Evolutionary conservation across 225 moss, liverwort and hornwort species (phyloP).

Genomic region (Pseudisothecium myosuroides): DNA sequence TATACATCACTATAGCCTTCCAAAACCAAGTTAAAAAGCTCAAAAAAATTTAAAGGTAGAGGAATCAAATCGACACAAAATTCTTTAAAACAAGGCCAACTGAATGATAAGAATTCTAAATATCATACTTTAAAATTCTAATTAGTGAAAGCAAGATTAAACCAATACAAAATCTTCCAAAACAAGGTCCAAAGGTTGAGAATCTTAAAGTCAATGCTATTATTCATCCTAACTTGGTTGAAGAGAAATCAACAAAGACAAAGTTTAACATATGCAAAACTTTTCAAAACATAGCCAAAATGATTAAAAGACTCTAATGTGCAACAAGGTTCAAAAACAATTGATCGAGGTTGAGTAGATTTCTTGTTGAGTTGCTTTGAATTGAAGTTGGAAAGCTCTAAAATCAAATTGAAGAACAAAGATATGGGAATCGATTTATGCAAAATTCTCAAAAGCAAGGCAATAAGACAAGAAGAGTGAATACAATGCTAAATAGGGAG

Average conservation of each 20-base stretch:
- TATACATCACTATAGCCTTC: neutral
- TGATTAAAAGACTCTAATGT: neutral
- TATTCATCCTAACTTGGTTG: neutral
- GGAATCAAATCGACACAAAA: neutral
- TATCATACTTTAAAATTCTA: neutral
- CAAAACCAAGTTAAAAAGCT: neutral
- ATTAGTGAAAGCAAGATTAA: neutral
- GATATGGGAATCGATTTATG: neutral
- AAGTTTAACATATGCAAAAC: neutral
- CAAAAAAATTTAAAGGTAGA: neutral
- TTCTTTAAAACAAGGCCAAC: neutral
- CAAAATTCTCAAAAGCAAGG: neutral
- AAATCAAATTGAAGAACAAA: neutral
- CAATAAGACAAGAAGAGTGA: neutral
- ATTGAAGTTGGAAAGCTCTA: neutral
- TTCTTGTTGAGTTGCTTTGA: no score
- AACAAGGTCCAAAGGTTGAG: neutral
- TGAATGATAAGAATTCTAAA: neutral
- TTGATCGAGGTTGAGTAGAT: accelerated
- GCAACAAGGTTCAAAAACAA: neutral
- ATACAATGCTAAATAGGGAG: neutral
- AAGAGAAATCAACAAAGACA: neutral
- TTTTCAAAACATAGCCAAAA: neutral
- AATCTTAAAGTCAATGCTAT: neutral
- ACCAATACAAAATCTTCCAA: neutral